Conservation (phyloP, 495 filamentous ascomycete species). For the Annulohypoxylon stygium region DNA sequence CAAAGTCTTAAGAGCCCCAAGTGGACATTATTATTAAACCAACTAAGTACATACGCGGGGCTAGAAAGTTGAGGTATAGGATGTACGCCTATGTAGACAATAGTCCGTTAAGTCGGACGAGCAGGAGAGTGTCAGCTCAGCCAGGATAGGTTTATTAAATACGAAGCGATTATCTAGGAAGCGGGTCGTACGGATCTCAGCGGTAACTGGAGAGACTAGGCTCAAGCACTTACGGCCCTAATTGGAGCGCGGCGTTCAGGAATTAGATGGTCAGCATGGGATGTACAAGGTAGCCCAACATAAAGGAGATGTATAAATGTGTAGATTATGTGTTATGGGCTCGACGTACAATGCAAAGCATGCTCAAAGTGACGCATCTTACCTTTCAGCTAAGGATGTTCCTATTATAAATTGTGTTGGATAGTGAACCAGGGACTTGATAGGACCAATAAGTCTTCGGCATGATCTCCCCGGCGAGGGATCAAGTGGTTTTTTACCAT, state of each 20-base stretch:
- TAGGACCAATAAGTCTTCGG: no score
- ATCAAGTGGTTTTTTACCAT: no score
- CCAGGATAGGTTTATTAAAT: slow-evolving; percentile 11
- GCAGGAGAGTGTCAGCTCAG: background rate
- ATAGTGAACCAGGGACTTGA: background rate
- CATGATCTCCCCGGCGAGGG: no score
- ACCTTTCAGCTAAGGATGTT: background rate
- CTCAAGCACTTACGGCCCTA: slow-evolving; percentile 25
- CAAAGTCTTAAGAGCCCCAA: slow-evolving; percentile 65
- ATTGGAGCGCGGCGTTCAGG: slow-evolving; percentile 46
- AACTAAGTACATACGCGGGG: slow-evolving; percentile 78
- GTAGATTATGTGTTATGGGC: slow-evolving; percentile 38
- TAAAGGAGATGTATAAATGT: slow-evolving; percentile 44
- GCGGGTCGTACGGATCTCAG: slow-evolving; percentile 12
- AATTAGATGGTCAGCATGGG: slow-evolving; percentile 40
- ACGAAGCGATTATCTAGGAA: slow-evolving; percentile 8
- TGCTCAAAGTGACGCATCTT: slow-evolving; percentile 16
- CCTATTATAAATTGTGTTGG: background rate
- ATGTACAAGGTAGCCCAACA: slow-evolving; percentile 44
- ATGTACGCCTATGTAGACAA: background rate
- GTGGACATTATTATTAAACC: slow-evolving; percentile 72
- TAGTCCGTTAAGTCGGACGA: background rate
- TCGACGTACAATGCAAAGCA: slow-evolving; percentile 21
- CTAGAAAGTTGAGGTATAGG: slow-evolving; percentile 62
- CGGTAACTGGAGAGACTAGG: slow-evolving; percentile 23